Evolutionary conservation across 257 asterid genomes (phyloP).

Genomic region (Ajuga chamaepitys): DNA sequence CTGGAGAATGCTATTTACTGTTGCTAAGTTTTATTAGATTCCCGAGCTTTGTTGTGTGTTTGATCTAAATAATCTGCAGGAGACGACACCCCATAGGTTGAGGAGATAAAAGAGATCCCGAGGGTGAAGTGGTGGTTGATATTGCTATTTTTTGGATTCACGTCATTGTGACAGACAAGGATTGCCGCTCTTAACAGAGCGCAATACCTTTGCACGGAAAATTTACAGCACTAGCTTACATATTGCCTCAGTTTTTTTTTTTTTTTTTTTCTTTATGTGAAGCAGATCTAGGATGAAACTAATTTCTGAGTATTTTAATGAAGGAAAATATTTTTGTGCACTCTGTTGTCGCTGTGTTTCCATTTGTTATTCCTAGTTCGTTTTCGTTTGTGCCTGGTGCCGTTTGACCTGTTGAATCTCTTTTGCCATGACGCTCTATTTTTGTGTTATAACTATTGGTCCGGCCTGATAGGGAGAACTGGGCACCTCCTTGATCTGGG

Average conservation of each 20-base stretch:
- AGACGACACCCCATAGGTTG: constrained; percentile 83
- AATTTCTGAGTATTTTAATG: neutral
- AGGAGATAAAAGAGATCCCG: constrained; percentile 25
- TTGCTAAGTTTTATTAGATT: neutral
- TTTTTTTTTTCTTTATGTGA: constrained; percentile 24
- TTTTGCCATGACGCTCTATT: too few species aligned
- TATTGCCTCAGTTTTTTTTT: constrained; percentile 13
- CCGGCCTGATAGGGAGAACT: too few species aligned
- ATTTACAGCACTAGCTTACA: constrained; percentile 20
- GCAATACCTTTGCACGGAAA: constrained; percentile 15
- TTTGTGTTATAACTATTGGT: too few species aligned
- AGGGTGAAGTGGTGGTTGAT: constrained; percentile 24
- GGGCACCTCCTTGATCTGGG: too few species aligned
- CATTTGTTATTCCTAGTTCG: too few species aligned
- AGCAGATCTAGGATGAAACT: constrained; percentile 24
- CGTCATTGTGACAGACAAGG: constrained; percentile 20
- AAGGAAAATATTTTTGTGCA: neutral
- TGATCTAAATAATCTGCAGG: constrained; percentile 38
- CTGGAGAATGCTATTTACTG: neutral
- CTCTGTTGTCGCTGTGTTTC: too few species aligned
- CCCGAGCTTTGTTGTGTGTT: constrained; percentile 2
- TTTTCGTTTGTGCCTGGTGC: too few species aligned
- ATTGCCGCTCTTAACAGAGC: constrained; percentile 18
- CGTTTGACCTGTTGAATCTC: too few species aligned
- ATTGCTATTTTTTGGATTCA: constrained; percentile 29